Evolutionary conservation across 78 protist species (phyloP).

Genomic region (Dictyostelium intermedium): DNA sequence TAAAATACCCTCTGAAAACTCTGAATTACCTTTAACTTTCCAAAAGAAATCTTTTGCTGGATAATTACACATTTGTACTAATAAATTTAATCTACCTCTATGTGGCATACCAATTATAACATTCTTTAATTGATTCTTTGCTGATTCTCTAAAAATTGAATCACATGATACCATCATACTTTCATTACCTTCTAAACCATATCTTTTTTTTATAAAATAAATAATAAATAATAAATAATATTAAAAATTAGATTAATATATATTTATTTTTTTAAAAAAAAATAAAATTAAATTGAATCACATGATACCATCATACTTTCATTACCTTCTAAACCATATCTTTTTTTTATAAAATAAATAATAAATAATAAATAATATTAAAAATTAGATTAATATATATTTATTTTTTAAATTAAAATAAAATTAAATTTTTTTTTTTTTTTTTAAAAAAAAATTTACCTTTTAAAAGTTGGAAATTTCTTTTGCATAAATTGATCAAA

Average conservation of each 20-base stretch:
- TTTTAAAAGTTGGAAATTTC: conserved; percentile 86
- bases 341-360: neutral
- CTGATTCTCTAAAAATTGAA: conserved; percentile 47
- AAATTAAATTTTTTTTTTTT: neutral
- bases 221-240: neutral
- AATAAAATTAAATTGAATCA: conserved; percentile 32
- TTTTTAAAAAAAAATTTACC: too few species aligned
- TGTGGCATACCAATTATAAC: conserved; percentile 95
- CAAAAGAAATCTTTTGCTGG: conserved; percentile 72
- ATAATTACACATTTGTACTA: conserved; percentile 54
- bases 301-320: conserved; percentile 87
- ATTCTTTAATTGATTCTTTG: conserved; percentile 64
- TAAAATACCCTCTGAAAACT: conserved; percentile 31
- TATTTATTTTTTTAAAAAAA: neutral
- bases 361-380: too few species aligned
- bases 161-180: conserved; percentile 83
- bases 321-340: conserved; percentile 86
- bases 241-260: neutral
- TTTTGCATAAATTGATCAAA: conserved; percentile 88
- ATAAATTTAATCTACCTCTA: conserved; percentile 92
- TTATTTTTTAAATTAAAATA: too few species aligned
- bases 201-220: neutral
- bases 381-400: neutral
- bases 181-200: conserved; percentile 89
- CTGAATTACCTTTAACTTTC: conserved; percentile 77